phyloP scores from a whole-genome alignment of 805 yeast species.

The Saturnispora ahearnii region DNA sequence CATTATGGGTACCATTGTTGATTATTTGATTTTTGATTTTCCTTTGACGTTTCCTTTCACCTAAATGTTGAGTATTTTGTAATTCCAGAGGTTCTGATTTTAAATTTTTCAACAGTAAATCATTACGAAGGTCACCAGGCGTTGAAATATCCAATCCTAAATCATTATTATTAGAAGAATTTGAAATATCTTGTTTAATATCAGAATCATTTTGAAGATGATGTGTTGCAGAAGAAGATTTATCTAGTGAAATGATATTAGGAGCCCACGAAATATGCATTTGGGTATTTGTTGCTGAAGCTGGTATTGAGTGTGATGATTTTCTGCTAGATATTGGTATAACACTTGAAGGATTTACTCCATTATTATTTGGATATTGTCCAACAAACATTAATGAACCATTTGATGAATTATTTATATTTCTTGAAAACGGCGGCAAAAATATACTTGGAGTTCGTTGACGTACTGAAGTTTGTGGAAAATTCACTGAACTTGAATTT shows the following conservation, averaged over 20 bases:
- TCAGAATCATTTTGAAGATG: background rate
- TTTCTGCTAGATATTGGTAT: background rate
- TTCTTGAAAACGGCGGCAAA: background rate
- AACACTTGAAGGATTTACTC: background rate
- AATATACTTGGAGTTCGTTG: slow-evolving; percentile 10
- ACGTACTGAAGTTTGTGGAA: background rate
- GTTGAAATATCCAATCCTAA: background rate
- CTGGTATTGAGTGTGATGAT: slow-evolving; percentile 7
- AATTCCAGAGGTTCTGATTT: background rate
- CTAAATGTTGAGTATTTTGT: background rate
- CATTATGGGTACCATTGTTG: slow-evolving; percentile 3
- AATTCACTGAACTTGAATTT: background rate
- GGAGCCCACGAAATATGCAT: background rate
- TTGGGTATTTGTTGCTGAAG: slow-evolving; percentile 9
- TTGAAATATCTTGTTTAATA: background rate
- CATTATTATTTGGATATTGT: background rate
- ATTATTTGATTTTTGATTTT: slow-evolving; percentile 4
- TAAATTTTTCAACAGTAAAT: background rate
- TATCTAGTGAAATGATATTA: background rate
- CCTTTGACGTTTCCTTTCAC: background rate
- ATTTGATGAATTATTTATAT: background rate
- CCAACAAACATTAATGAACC: background rate
- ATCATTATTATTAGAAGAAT: background rate
- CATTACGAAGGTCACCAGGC: background rate
- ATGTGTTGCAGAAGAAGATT: background rate